Evolutionary conservation across 2,329 filamentous ascomycete genomes (phyloP), one percentile per base, ranked within the genome.

Genomic region (Madurella fahalii): DNA sequence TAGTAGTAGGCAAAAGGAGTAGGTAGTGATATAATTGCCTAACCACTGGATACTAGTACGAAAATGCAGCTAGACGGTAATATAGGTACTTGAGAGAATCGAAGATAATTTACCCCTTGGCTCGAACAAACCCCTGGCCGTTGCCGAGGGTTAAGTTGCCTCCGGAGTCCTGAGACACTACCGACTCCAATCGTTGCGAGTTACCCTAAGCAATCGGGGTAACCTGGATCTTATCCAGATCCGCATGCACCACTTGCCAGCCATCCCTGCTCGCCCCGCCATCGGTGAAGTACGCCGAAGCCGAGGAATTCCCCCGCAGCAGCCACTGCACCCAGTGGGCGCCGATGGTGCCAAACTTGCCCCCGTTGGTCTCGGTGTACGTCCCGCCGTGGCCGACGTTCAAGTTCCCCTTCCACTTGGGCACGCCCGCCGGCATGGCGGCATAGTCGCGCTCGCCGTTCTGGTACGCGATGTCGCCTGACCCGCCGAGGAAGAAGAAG

Each of bases 321-420:
- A 50, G 9, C 59, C 57, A 61, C 49, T 61, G 25, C 11, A 55
- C 52, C 47, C 49, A 61, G 31, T 50, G 43, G 7, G 37, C 47
- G 2, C 45, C 59, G n/a, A 53, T 53, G 11, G 58, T 44, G 12
- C 58, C 60, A 49, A 58, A 62, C 54, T 57, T 61, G 42, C 60
- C 60, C 5, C 52, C 56, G 46, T 61, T 56, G 16, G 11, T 5
- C 17, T 61, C 47, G 11, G 18, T 31, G 15, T 58, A 61, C 2
- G 58, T 59, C 5, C 56, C 60, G 25, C 47, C 48, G 30, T 61
- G 58, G 1, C 58, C 60, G 11, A 59, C 60, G 13, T 47, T 5
- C 17, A 62, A 40, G 44, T 62, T 62, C 9, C 53, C 60, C 52
- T 61, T 62, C 58, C 58, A 62, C 48, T 51, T 52, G 20, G 58